These are phyloP conservation scores for Rusavskia elegans DNA, from an alignment of 495 filamentous ascomycete genomes.

Conservation along the genomic window DNA sequence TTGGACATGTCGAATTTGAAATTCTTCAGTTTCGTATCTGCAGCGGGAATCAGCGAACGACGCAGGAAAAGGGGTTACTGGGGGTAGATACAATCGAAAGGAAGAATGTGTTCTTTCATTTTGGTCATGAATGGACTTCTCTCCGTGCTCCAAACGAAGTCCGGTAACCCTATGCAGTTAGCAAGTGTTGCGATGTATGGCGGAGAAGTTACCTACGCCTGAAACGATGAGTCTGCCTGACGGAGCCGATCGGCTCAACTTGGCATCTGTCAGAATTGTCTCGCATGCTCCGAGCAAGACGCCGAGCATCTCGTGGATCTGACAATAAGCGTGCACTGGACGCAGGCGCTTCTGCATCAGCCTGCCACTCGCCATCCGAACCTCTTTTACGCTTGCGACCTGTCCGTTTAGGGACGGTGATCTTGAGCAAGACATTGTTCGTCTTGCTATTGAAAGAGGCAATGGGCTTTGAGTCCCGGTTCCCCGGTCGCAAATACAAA, in stretches of 20 bases:
- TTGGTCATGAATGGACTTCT: slow-evolving; percentile 45
- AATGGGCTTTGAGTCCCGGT: slow-evolving; percentile 59
- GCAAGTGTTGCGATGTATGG: not conserved
- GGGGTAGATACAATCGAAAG: slow-evolving; percentile 39
- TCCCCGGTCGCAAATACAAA: slow-evolving; percentile 58
- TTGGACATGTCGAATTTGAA: slow-evolving; percentile 55
- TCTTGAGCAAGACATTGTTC: slow-evolving; percentile 69
- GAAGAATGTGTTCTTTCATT: slow-evolving; percentile 46
- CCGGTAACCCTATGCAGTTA: slow-evolving; percentile 34
- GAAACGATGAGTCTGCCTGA: slow-evolving; percentile 75
- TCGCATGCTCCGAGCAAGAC: slow-evolving; percentile 46
- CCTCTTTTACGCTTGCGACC: slow-evolving; percentile 71
- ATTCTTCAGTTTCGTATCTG: slow-evolving; percentile 53
- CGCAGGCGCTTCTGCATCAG: slow-evolving; percentile 3
- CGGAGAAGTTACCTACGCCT: slow-evolving; percentile 33
- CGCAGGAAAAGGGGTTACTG: not conserved
- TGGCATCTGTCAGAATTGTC: slow-evolving; percentile 57
- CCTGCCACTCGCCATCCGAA: slow-evolving; percentile 44
- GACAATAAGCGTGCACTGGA: not conserved
- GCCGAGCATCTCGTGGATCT: slow-evolving; percentile 15
- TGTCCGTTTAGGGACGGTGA: slow-evolving; percentile 74
- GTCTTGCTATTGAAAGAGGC: slow-evolving; percentile 52
- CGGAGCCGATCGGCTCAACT: slow-evolving; percentile 53
- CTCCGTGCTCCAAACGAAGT: slow-evolving; percentile 60
- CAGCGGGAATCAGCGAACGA: not conserved